Conservation (phyloP, 257 asterid genomes). For the Lantana camara region DNA sequence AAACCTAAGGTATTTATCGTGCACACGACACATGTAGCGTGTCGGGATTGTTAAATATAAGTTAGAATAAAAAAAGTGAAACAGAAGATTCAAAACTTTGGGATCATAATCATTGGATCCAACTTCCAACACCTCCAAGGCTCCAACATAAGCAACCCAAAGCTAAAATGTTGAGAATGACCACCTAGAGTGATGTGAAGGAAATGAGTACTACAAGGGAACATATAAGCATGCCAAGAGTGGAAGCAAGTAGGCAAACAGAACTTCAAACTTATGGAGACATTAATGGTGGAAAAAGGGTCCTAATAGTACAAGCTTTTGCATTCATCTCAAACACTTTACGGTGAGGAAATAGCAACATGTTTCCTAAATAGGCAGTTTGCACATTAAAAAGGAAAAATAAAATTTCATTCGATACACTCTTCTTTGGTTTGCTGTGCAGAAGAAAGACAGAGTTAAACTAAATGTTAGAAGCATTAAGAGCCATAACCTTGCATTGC, state of each 20-base stretch:
- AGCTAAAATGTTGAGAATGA: neutral
- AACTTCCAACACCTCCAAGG: too few species aligned
- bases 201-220: neutral
- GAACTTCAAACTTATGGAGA: slow-evolving; percentile 10
- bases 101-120: too few species aligned
- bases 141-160: too few species aligned
- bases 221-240: neutral
- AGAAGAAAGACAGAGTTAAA: slow-evolving; percentile 21
- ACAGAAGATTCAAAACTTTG: too few species aligned
- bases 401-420: too few species aligned
- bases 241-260: neutral
- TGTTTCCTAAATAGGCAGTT: slow-evolving; percentile 13
- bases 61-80: too few species aligned
- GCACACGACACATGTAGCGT: too few species aligned
- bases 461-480: slow-evolving; percentile 62
- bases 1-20: too few species aligned
- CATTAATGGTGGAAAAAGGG: slow-evolving; percentile 7
- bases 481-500: slow-evolving; percentile 96
- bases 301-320: slow-evolving; percentile 25
- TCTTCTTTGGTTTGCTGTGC: too few species aligned
- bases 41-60: too few species aligned
- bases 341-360: slow-evolving; percentile 27
- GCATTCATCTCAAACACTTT: slow-evolving; percentile 25
- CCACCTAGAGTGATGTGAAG: neutral
- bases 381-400: slow-evolving; percentile 17